Evolutionary conservation across 257 asterid species (phyloP).

Genomic region (Nyctanthes arbortristis): DNA sequence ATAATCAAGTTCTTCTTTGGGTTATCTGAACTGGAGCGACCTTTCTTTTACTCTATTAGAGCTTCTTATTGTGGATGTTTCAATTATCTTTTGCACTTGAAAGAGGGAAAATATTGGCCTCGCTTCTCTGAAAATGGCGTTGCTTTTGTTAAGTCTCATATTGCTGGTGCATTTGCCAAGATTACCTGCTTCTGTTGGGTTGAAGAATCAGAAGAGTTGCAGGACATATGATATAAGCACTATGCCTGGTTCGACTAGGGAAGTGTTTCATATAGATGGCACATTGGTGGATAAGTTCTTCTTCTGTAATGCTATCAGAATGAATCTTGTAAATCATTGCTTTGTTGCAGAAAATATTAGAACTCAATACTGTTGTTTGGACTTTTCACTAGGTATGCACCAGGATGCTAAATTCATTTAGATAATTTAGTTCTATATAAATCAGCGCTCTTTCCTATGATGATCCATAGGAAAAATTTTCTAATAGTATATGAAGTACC

Average conservation of each 20-base stretch:
- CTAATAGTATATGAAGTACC: not conserved
- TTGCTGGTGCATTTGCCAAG: constrained; percentile 43
- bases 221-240: constrained; percentile 47
- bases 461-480: not conserved
- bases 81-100: constrained; percentile 19
- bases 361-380: constrained; percentile 44
- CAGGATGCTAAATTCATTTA: constrained; percentile 3
- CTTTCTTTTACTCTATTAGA: constrained; percentile 28
- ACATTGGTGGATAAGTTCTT: constrained; percentile 51
- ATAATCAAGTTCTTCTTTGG: constrained; percentile 10
- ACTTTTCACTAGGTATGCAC: constrained; percentile 51
- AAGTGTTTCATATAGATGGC: constrained; percentile 60
- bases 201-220: constrained; percentile 45
- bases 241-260: constrained; percentile 38
- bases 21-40: constrained; percentile 16
- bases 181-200: constrained; percentile 44
- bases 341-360: constrained; percentile 30
- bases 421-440: not conserved
- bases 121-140: constrained; percentile 37
- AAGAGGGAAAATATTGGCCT: constrained; percentile 33
- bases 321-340: constrained; percentile 44
- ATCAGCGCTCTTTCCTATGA: not conserved
- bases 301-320: constrained; percentile 61
- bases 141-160: constrained; percentile 34
- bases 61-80: constrained; percentile 37